A percentile compares a stretch with the other conserved stretches of the same genome.
These are phyloP conservation scores for Fabrea salina DNA, from an alignment of 169 alveolate species.

Conservation along the genomic window DNA sequence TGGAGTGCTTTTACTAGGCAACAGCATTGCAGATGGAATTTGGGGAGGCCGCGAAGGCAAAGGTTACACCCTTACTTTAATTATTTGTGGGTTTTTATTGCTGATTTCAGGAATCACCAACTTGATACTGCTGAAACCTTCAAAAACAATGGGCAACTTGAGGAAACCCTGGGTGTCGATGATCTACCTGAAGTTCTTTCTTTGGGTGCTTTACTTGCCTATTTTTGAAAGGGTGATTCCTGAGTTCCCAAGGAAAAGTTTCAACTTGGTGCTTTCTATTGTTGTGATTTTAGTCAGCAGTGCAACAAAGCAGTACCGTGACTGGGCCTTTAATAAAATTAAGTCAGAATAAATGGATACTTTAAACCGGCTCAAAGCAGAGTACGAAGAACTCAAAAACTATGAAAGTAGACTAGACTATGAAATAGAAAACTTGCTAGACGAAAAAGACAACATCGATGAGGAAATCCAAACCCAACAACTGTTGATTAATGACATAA, in stretches of 20 bases:
- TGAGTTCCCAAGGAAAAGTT: slow-evolving; percentile 1
- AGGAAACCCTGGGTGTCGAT: background rate
- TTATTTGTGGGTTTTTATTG: background rate
- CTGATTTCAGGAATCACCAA: slow-evolving; percentile 14
- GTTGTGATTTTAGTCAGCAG: background rate
- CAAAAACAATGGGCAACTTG: slow-evolving; percentile 1
- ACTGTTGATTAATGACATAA: too few species aligned
- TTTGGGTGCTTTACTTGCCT: background rate
- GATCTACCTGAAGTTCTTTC: background rate
- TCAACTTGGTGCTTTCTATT: background rate
- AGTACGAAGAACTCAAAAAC: too few species aligned
- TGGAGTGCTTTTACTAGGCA: background rate
- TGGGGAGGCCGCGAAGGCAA: background rate
- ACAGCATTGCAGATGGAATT: background rate
- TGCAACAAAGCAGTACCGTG: background rate
- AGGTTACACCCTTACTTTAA: background rate
- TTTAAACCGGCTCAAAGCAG: background rate
- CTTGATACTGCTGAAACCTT: background rate
- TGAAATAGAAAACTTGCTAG: too few species aligned
- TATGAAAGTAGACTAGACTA: too few species aligned
- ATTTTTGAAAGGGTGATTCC: background rate
- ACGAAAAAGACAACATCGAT: too few species aligned
- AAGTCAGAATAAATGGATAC: too few species aligned
- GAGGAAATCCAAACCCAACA: too few species aligned
- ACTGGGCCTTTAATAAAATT: background rate